Base-by-base conservation (phyloP, 352 stramenopile species). In the Globisporangium okanoganense region DNA sequence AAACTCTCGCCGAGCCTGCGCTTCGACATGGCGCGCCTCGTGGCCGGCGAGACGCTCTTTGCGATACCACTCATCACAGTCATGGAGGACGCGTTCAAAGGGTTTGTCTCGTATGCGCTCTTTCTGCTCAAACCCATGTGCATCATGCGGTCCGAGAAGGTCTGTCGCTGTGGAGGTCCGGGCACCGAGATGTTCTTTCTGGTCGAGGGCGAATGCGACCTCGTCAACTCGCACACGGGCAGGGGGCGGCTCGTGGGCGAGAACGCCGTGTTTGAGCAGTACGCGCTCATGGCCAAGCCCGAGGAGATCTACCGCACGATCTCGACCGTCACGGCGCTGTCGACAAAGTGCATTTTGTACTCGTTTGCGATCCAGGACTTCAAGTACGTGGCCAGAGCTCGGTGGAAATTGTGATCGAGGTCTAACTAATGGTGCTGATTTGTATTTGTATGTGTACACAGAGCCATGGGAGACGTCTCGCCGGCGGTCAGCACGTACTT, bases 51-150 rank as follows among this genome's bases (percentile, higher is more conserved):
- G 45, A 88, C 73, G 38, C 72, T 95, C 25, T 89, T 93, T 51
- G 72, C 78, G 14, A 95, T 95, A 62, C 79, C 82, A 25, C 69
- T 95, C 47, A 89, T 95, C 49, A 92, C 85, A 1, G 78, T 90
- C 12, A 93, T 95, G 83, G 85, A 95, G 35, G 85, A 92, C 52
- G 73, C 78, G n/a, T 93, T 93, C 58, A 95, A 95, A 56, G 85
- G 85, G 2, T 95, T 95, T 47, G 85, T 95, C n/a, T 92, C 82
- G 14, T 95, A 93, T 47, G 82, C 82, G 13, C 71, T 95, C 13
- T 95, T 95, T 49, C 67, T 89, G 20, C 70, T 95, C 69, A 86
- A 90, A 50, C 85, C 85, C 3, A 62, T 93, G 52, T 92, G 69
- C 51, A 87, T 93, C 43, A 60, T 78, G 20, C 76, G 72, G 25